Evolutionary conservation across 305 asterid genomes (phyloP).

Genomic region (Fraxinus baroniana): DNA sequence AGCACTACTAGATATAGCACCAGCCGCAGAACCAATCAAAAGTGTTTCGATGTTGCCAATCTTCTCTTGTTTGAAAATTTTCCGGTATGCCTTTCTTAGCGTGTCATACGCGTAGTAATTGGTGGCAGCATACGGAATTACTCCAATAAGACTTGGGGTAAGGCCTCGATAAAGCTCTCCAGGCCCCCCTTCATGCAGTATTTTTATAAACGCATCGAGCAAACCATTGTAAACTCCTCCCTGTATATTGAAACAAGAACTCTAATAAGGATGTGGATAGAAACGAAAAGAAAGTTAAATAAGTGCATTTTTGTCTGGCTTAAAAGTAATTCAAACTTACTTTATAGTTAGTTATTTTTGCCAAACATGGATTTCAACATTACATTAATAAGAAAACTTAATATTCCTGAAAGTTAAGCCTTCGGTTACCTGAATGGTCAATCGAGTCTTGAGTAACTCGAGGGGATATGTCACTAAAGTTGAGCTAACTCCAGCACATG

Average conservation of each 20-base stretch:
- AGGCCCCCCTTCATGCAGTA: slow-evolving; percentile 82
- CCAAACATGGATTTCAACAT: background rate
- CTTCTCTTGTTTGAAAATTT: slow-evolving; percentile 61
- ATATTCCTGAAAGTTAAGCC: background rate
- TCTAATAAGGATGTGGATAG: background rate
- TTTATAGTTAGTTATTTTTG: background rate
- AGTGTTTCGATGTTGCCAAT: slow-evolving; percentile 91
- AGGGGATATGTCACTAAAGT: slow-evolving; percentile 91
- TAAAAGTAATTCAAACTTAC: background rate
- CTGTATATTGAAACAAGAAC: slow-evolving; percentile 34
- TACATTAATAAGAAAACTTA: background rate
- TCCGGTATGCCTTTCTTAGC: slow-evolving; percentile 57
- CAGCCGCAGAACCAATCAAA: slow-evolving; percentile 83
- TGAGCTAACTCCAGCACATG: slow-evolving; percentile 97
- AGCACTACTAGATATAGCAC: slow-evolving; percentile 92
- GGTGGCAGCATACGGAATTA: slow-evolving; percentile 89
- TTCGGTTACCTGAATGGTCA: slow-evolving; percentile 76
- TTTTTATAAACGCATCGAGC: slow-evolving; percentile 82
- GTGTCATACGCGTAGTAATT: slow-evolving; percentile 90
- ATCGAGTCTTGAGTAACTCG: slow-evolving; percentile 90
- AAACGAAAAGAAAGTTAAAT: background rate
- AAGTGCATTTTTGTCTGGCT: background rate
- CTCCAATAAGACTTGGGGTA: slow-evolving; percentile 86
- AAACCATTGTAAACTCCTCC: slow-evolving; percentile 77
- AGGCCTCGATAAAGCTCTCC: slow-evolving; percentile 93